A percentile compares a stretch with the other conserved stretches of the same genome.
Evolutionary conservation across 495 filamentous ascomycete genomes (phyloP).

Genomic region (Thermothielavioides terrestris): DNA sequence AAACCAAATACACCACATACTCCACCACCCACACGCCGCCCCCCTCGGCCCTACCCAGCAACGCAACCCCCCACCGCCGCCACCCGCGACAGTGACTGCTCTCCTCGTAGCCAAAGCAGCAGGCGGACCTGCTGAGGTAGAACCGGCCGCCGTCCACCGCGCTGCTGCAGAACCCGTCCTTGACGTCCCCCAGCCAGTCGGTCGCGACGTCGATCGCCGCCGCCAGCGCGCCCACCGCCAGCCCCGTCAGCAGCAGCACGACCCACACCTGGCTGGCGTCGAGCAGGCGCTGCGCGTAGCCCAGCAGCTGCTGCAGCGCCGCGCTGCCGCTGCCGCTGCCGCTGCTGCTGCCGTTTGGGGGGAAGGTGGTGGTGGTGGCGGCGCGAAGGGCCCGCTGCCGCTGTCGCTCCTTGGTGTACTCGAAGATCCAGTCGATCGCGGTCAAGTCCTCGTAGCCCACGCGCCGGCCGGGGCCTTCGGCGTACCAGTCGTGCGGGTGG

Average conservation of each 20-base stretch:
- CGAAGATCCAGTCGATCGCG: slow-evolving; percentile 99
- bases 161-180: slow-evolving; percentile 76
- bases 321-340: no score
- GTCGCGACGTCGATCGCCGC: slow-evolving; percentile 87
- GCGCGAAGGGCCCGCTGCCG: slow-evolving; percentile 67
- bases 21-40: slow-evolving; percentile 71
- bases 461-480: slow-evolving; percentile 80
- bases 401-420: slow-evolving; percentile 94
- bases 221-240: slow-evolving; percentile 75
- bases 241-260: slow-evolving; percentile 63
- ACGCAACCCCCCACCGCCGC: slow-evolving; percentile 71
- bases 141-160: slow-evolving; percentile 70
- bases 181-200: slow-evolving; percentile 89
- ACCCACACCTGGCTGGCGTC: slow-evolving; percentile 91
- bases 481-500: slow-evolving; percentile 70
- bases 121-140: slow-evolving; percentile 84
- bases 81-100: slow-evolving; percentile 71
- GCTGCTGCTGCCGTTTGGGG: no score
- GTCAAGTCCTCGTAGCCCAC: slow-evolving; percentile 95
- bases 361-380: slow-evolving; percentile 51
- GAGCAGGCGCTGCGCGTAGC: slow-evolving; percentile 59
- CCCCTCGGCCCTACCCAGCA: slow-evolving; percentile 43
- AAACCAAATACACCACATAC: slow-evolving; percentile 75
- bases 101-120: slow-evolving; percentile 84
- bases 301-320: no score